A percentile compares a stretch with the other conserved stretches of the same genome.
These are phyloP conservation scores for Parachlorella kessleri DNA, from an alignment of 139 green algal species.

Conservation along the genomic window DNA sequence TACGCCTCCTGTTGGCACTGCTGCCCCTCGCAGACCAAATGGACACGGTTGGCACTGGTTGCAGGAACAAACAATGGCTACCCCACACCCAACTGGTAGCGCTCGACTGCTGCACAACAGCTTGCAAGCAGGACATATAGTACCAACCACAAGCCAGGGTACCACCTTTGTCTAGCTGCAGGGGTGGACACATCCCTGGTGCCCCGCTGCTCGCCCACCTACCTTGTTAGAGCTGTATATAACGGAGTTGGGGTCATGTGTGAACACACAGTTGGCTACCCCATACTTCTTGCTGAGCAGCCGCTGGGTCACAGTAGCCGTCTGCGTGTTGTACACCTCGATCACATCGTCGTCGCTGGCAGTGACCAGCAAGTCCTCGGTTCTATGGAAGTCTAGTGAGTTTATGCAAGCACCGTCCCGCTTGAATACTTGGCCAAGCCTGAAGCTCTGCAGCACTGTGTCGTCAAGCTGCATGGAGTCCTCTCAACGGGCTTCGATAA, in stretches of 20 bases:
- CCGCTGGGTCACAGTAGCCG: slow-evolving; percentile 23
- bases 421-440: slow-evolving; percentile 60
- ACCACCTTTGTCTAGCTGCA: no score
- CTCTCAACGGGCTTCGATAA: no score
- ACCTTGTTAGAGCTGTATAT: slow-evolving; percentile 87
- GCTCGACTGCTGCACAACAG: no score
- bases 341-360: slow-evolving; percentile 85
- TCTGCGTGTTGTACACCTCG: slow-evolving; percentile 79
- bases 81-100: no score
- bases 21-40: no score
- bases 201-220: background rate
- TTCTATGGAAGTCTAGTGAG: slow-evolving; percentile 87
- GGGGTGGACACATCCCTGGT: no score
- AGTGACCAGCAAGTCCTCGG: slow-evolving; percentile 84
- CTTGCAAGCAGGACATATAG: no score
- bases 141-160: no score
- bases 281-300: slow-evolving; percentile 88
- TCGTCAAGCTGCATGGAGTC: slow-evolving; percentile 42
- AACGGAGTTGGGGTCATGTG: slow-evolving; percentile 71
- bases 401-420: slow-evolving; percentile 68
- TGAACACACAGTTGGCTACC: slow-evolving; percentile 77
- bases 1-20: no score
- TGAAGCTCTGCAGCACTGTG: slow-evolving; percentile 42
- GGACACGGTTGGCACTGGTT: no score
- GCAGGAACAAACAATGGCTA: no score